Base-by-base conservation (phyloP, 2,329 filamentous ascomycete species). In the Cercospora beticola region DNA sequence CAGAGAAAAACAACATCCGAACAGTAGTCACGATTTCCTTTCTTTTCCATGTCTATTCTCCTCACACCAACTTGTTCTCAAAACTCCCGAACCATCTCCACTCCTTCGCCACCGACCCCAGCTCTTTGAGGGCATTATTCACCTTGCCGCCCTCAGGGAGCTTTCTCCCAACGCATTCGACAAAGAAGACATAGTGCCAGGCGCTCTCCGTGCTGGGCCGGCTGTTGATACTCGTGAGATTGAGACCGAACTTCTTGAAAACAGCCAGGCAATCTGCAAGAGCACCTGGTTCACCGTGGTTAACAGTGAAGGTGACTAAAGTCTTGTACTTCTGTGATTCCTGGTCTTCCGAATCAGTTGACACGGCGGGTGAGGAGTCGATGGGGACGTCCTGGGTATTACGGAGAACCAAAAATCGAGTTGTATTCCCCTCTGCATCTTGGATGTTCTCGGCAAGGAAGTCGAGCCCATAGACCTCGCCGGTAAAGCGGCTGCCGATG, bases 161-260 rank as follows among this genome's bases (percentile, higher is more conserved):
- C 72, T 81, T 82, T 78, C 88, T 85, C 1, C 91, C 90, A 78
- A 91, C 87, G 75, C 97, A 93, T 83, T 98, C 94, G 31, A 97
- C 89, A 77, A 98, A 94, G 82, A 98, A 97, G 43, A 97, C 87
- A 81, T 98, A 98, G 78, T 96, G 89, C 87, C 97, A 98, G 21
- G 91, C 88, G 73, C 83, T 82, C 46, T 86, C 83, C 66, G 91
- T 86, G 75, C 92, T 93, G 5, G 94, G 94, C 71, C 94, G 83
- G 72, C 92, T 93, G 78, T 93, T 94, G 79, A 98, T 97, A 78
- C 90, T 94, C 31, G 94, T 97, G 73, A 98, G 82, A 78, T 97
- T 97, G 67, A 97, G 84, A 5, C 86, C 85, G 73, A 87, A 85
- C 7, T 83, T 83, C 71, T 89, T 89, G 81, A 98, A 98, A 66